These are phyloP conservation scores for Polytrichum formosum DNA, from an alignment of 225 moss, liverwort and hornwort species.

Conservation along the genomic window DNA sequence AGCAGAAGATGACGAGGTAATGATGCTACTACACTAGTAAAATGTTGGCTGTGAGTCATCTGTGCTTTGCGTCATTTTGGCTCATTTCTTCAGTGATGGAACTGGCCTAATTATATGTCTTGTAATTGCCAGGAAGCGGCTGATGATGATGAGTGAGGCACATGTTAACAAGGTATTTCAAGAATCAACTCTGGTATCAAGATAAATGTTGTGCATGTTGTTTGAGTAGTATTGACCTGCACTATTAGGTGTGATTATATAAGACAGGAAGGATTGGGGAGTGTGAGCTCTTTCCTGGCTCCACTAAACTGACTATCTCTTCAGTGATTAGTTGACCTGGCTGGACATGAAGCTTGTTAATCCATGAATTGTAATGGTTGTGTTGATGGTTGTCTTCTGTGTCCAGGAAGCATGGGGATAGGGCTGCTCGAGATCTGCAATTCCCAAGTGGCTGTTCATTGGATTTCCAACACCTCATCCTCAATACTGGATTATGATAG, in stretches of 20 bases:
- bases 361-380: too few relatives aligned
- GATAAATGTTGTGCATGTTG: background rate
- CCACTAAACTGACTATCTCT: background rate
- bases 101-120: too few relatives aligned
- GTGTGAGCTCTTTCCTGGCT: background rate
- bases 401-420: background rate
- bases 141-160: conserved; percentile 1
- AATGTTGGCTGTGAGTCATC: background rate
- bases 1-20: conserved; percentile 32
- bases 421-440: background rate
- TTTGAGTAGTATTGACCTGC: background rate
- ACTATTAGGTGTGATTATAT: background rate
- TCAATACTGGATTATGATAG: background rate
- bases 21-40: background rate
- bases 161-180: background rate
- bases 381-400: background rate
- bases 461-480: background rate
- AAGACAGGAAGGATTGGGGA: too few relatives aligned
- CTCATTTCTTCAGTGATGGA: background rate
- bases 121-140: background rate
- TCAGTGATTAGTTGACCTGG: background rate
- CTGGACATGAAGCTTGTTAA: background rate
- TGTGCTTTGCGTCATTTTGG: background rate
- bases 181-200: background rate
- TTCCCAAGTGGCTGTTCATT: background rate